Evolutionary conservation across 148 eudicot species (phyloP).

Genomic region (Polygonum maritimum): DNA sequence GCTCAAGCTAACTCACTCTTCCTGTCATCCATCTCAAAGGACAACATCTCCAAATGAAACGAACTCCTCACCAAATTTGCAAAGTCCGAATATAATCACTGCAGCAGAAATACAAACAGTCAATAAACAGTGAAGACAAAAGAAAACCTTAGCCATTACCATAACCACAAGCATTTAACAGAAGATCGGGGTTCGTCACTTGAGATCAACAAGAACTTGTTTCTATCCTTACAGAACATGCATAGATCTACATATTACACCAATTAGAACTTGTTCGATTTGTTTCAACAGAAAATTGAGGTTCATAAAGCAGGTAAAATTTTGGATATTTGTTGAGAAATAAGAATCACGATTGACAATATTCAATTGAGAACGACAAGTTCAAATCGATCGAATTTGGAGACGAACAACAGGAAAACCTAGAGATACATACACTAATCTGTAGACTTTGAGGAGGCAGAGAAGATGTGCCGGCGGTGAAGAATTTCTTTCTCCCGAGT

Average conservation of each 20-base stretch:
- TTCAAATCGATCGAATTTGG: too few relatives aligned
- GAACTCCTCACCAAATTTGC: not conserved
- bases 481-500: too few relatives aligned
- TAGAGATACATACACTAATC: too few relatives aligned
- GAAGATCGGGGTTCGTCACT: not conserved
- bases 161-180: not conserved
- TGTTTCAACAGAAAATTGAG: too few relatives aligned
- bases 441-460: too few relatives aligned
- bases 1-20: slow-evolving; percentile 36
- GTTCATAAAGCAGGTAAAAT: too few relatives aligned
- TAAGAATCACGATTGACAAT: too few relatives aligned
- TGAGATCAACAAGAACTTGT: not conserved
- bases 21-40: slow-evolving; percentile 57
- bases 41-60: slow-evolving; percentile 28
- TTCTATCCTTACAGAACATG: not conserved
- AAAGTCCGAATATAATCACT: not conserved
- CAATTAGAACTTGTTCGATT: too few relatives aligned
- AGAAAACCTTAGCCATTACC: not conserved
- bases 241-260: not conserved
- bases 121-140: not conserved
- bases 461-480: too few relatives aligned
- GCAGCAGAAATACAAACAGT: not conserved
- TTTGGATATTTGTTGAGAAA: too few relatives aligned
- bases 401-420: too few relatives aligned
- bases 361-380: too few relatives aligned